Base-by-base conservation (phyloP, 83 land plant species). In the Thuja plicata region DNA sequence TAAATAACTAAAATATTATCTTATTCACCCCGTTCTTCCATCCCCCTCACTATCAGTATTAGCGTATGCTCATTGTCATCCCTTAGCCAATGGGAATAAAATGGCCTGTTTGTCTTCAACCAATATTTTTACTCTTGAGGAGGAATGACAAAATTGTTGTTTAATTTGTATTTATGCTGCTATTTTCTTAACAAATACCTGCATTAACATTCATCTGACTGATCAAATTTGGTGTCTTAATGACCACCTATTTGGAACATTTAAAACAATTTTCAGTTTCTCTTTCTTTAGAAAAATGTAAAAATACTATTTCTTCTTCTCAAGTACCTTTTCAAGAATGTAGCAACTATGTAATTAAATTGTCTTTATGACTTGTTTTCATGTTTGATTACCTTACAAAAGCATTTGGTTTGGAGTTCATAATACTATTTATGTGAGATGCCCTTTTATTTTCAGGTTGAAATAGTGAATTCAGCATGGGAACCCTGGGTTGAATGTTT, bases 401-500 rank as follows among this genome's bases (percentile, higher is more conserved):
- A 84, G 3, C 13, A 27, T 50, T 84, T 84, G 16, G 37, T 50
- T 84, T 1, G 6, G 10, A 48, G 34, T 10, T 15, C 10, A 32
- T 84, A 50, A 30, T 84, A 84, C 37, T 84, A 82, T 46, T 34
- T 45, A 9, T 10, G 15, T 24, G 85, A 82, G 10, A 9, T 30
- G 8, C 15, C 16, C 57, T 48, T 50, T 84, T 46, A 4, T 84
- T 48, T 12, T 45, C 66, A 89, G 86, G 76, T 88, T 38, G 90
- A 87, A 71, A 80, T 86, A 24, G 37, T 55, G 73, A 89, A 86
- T 37, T 43, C 82, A 70, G 84, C 80, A 88, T 92, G 93, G 93
- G 87, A 43, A 50, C 62, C 90, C 6, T 93, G 94, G 88, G 89
- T 89, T 41, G 94, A 92, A 86, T 70, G 57, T 38, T 80, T 93